Conservation (phyloP, 768 basidiomycete species). For the Coprinopsis sp. region DNA sequence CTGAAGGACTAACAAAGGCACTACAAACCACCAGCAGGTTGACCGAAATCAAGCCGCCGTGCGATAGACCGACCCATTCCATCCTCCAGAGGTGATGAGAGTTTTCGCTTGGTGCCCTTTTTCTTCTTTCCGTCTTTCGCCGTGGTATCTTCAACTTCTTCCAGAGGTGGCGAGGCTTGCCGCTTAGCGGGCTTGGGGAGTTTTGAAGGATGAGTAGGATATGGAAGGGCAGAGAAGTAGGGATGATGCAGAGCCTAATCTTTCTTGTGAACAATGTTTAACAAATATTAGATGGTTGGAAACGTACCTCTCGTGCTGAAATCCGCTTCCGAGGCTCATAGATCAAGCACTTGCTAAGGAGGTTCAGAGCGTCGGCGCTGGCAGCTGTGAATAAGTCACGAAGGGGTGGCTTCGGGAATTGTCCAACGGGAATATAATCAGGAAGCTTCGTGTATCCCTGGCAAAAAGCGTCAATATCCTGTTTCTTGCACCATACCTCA, state of each 20-base stretch:
- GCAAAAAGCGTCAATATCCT: neutral
- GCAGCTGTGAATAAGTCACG: constrained; percentile 90
- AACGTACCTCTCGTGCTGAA: constrained; percentile 67
- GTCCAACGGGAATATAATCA: constrained; percentile 82
- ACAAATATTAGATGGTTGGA: neutral
- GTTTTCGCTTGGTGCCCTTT: constrained; percentile 68
- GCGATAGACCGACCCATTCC: constrained; percentile 54
- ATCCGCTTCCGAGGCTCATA: constrained; percentile 87
- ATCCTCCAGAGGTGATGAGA: constrained; percentile 52
- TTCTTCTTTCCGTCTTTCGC: constrained; percentile 33
- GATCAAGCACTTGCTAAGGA: constrained; percentile 71
- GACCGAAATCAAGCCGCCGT: constrained; percentile 68
- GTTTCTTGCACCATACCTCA: neutral
- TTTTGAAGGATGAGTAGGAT: constrained; percentile 84
- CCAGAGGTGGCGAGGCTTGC: constrained; percentile 50
- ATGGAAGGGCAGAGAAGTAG: constrained; percentile 83
- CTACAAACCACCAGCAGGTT: constrained; percentile 36
- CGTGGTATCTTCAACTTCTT: constrained; percentile 76
- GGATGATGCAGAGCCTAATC: constrained; percentile 76
- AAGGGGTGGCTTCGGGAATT: constrained; percentile 78
- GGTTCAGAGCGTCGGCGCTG: constrained; percentile 76
- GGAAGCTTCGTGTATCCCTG: constrained; percentile 90
- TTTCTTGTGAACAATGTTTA: constrained; percentile 2
- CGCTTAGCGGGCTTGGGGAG: constrained; percentile 69
- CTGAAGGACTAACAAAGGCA: neutral